A percentile compares a stretch with the other conserved stretches of the same genome.
phyloP scores from a whole-genome alignment of 306 rosid species.

The Cucurbita ficifolia region DNA sequence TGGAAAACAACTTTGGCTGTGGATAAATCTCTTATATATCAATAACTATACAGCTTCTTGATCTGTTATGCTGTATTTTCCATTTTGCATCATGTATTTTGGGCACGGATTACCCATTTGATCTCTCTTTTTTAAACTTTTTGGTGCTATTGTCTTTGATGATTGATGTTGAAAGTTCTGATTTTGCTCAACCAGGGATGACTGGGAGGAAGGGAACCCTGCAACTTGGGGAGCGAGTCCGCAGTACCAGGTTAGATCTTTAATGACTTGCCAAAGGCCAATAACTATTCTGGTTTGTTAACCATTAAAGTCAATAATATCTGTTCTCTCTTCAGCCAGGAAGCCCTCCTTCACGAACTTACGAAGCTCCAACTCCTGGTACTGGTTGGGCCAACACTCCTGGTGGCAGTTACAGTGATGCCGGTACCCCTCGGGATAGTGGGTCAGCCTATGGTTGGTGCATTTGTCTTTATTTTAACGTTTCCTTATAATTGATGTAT shows the following conservation, averaged over 20 bases:
- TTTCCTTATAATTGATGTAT: not conserved
- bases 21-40: not conserved
- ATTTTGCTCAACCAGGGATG: conserved; percentile 46
- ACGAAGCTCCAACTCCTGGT: conserved; percentile 99
- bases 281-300: conserved; percentile 4
- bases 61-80: not conserved
- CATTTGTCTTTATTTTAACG: not conserved
- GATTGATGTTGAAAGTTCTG: conserved; percentile 13
- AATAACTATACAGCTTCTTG: not conserved
- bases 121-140: not conserved
- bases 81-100: not conserved
- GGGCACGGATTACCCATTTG: not conserved
- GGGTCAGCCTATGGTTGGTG: conserved; percentile 57
- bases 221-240: conserved; percentile 95
- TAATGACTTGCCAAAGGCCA: not conserved
- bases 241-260: conserved; percentile 63
- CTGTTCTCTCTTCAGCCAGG: conserved; percentile 50
- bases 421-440: conserved; percentile 78
- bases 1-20: not conserved
- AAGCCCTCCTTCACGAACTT: conserved; percentile 80
- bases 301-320: not conserved
- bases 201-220: conserved; percentile 98
- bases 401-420: conserved; percentile 80
- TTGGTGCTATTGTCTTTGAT: not conserved
- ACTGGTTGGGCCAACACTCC: conserved; percentile 96